Evolutionary conservation across 106 monocot species (phyloP), one percentile per base, ranked within the genome.

Genomic region (Platanthera zijinensis): DNA sequence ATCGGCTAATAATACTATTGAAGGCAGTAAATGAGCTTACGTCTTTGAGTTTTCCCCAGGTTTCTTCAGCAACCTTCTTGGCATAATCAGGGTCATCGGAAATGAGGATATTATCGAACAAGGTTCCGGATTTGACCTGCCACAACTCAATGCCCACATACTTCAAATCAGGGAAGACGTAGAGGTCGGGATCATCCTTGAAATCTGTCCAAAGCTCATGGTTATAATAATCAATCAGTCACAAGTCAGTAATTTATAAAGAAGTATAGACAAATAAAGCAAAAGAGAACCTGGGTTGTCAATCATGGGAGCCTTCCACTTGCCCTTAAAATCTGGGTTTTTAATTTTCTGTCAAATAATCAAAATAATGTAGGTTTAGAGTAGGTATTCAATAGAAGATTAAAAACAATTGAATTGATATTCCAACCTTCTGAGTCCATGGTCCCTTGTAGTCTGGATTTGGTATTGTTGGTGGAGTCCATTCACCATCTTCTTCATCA

Each of bases 41-140:
- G 84, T 86, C 88, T 52, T 88, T 91, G 14, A 48, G 51, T 71
- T 88, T 88, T 74, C 78, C 87, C 86, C 88, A 87, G 48, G 88
- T 87, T 79, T 93, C 93, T 61, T 88, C 91, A 21, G 89, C 93
- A 50, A 97, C 72, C 70, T 89, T 79, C 79, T 82, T 89, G 53
- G 97, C 97, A 82, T 93, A 97, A 70, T 93, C 93, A 52, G 97
- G 89, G 62, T 93, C 89, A 73, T 97, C 87, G 48, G 82, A 84
- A 5, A 97, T 81, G 18, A 97, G 77, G 78, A 97, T 77, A 64
- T 96, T 97, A 80, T 89, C 86, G 70, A 92, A 92, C 48, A 92
- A 77, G 18, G 91, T 86, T 78, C 91, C 91, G 12, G 91, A 88
- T 84, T 88, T 92, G 14, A 89, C 91, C 91, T 86, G 83, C 89